Base-by-base conservation (phyloP, 2,329 filamentous ascomycete species). In the Penicillium sp. region DNA sequence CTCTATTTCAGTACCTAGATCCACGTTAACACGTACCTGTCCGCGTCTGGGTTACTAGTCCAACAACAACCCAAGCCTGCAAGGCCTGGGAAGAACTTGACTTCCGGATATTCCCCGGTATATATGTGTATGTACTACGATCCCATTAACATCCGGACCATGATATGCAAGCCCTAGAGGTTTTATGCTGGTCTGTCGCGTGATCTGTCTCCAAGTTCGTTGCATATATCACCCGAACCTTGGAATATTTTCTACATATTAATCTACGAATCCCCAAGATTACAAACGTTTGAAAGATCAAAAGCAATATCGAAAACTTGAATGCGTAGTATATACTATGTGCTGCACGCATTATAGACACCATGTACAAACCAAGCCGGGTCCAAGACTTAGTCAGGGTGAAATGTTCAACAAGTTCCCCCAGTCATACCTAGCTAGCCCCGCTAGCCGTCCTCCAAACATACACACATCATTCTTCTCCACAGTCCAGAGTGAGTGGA, bases 281-380 rank as follows among this genome's bases (percentile, higher is more conserved):
- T 23, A n/a, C 11, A 23, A 13, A 19, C 19, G 19, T 19, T 19
- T 19, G 19, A 19, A 42, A 23, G 5, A 1, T 21, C 39, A 29
- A 27, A 46, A 29, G 7, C 23, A 29, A 7, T 55, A 44, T 45
- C 26, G 13, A 48, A 19, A 58, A 42, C 19, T 42, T 42, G 19
- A 13, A 62, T 60, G 54, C 55, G 48, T 55, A 49, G 35, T 53
- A 43, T 58, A 35, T 51, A 54, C 45, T 62, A 62, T 63, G 53
- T 60, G 43, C 57, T 52, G 59, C 55, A 57, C 53, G 54, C 54
- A 58, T 58, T 21, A 46, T 53, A 50, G 52, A 63, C 55, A 62
- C 58, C 60, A 60, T 62, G 48, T 60, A 62, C 57, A 63, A 62
- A 55, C 52, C 59, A 47, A 55, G 59, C 53, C 57, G 59, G 44